phyloP scores from a whole-genome alignment of 2,329 filamentous ascomycete genomes.

The Pseudohalonectria lignicola region DNA sequence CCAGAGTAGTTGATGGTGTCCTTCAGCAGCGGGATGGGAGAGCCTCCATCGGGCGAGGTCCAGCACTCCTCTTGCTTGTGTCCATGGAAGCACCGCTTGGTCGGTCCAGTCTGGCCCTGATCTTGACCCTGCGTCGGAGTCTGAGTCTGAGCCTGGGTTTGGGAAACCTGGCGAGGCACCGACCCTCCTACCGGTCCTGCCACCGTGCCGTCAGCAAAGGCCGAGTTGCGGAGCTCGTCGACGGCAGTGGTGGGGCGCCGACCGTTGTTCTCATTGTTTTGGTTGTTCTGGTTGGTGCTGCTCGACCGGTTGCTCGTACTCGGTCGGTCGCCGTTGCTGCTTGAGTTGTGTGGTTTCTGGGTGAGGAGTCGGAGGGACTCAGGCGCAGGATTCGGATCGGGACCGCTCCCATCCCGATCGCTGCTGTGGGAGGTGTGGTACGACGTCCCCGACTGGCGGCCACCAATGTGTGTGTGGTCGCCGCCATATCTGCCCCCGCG shows the following conservation, averaged over 20 bases:
- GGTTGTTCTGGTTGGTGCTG: neutral
- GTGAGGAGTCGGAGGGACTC: neutral
- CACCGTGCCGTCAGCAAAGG: neutral
- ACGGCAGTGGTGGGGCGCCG: neutral
- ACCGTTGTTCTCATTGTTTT: neutral
- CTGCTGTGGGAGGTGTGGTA: too few relatives aligned
- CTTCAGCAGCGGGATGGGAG: constrained; percentile 3
- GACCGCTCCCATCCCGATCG: too few relatives aligned
- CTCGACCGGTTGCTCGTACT: neutral
- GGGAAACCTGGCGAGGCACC: neutral
- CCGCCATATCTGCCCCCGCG: too few relatives aligned
- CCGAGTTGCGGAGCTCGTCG: constrained; percentile 1
- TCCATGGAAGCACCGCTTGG: too few relatives aligned
- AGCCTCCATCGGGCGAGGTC: neutral
- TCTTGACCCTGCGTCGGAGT: too few relatives aligned
- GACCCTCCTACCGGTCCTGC: neutral
- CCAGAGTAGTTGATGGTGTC: neutral
- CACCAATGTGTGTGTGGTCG: too few relatives aligned
- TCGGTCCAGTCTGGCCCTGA: too few relatives aligned
- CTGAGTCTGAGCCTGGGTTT: neutral
- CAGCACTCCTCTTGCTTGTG: neutral
- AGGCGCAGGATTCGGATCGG: too few relatives aligned
- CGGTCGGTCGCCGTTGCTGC: neutral
- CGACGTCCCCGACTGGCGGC: too few relatives aligned
- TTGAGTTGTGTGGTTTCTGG: neutral